phyloP scores from a whole-genome alignment of 2,329 filamentous ascomycete genomes.

The Fusarium sp. region DNA sequence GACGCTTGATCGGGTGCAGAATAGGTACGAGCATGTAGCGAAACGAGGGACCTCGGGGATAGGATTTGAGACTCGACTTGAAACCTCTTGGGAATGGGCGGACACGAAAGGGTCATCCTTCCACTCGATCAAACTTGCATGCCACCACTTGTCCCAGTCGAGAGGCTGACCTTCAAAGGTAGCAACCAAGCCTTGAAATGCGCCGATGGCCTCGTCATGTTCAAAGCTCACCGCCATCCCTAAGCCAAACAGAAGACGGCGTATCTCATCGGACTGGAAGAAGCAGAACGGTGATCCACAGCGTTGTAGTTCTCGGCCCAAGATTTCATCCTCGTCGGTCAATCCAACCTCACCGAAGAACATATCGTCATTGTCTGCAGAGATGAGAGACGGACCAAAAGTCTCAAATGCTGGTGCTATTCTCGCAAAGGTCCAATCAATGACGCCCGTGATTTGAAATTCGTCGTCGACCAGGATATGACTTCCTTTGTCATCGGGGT shows the following conservation, averaged over 20 bases:
- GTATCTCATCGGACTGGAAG: conserved; percentile 33
- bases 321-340: conserved; percentile 3
- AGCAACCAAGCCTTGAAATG: conserved; percentile 31
- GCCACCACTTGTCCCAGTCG: conserved; percentile 17
- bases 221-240: conserved; percentile 29
- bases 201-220: conserved; percentile 6
- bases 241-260: conserved; percentile 35
- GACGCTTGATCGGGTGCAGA: conserved; percentile 15
- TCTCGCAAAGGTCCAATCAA: conserved; percentile 26
- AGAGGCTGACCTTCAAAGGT: conserved; percentile 21
- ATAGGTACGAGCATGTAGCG: conserved; percentile 4
- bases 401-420: conserved; percentile 20
- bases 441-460: conserved; percentile 55
- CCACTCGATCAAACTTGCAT: not conserved
- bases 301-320: conserved; percentile 9
- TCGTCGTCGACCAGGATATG: conserved; percentile 57
- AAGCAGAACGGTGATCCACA: conserved; percentile 12
- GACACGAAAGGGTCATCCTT: not conserved
- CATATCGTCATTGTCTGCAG: not conserved
- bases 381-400: conserved; percentile 16
- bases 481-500: conserved; percentile 60
- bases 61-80: not conserved
- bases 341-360: conserved; percentile 9
- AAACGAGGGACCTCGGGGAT: conserved; percentile 10
- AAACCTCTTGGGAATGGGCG: not conserved